These are phyloP conservation scores for Cercospora sp. DNA, from an alignment of 2,329 filamentous ascomycete species.

Conservation along the genomic window DNA sequence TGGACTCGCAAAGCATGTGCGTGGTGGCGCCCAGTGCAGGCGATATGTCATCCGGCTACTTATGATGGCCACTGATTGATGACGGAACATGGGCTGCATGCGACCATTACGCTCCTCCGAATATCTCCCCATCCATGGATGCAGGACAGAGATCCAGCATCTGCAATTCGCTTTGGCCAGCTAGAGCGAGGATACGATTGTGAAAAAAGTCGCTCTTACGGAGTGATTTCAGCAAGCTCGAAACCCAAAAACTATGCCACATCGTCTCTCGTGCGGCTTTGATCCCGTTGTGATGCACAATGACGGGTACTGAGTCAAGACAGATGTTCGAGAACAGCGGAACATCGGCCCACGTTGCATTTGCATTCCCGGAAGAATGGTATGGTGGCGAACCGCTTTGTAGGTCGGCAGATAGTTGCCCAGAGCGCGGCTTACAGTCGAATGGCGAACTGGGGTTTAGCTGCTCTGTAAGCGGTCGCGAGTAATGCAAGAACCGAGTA, in stretches of 20 bases:
- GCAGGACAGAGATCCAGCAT: constrained; percentile 1
- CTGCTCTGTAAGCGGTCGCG: constrained; percentile 18
- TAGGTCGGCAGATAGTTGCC: constrained; percentile 28
- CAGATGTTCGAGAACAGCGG: constrained; percentile 32
- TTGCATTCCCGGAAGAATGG: constrained; percentile 12
- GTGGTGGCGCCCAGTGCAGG: neutral
- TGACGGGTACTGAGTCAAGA: constrained; percentile 30
- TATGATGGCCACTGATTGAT: neutral
- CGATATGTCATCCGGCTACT: neutral
- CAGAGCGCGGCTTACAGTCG: constrained; percentile 16
- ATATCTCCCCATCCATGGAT: neutral
- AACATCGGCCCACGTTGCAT: constrained; percentile 22
- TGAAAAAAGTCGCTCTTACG: neutral
- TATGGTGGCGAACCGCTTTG: constrained; percentile 14
- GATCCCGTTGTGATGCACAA: constrained; percentile 33
- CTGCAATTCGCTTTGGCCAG: neutral
- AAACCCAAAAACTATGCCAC: constrained; percentile 23
- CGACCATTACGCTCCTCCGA: neutral
- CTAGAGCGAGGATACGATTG: neutral
- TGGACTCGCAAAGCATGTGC: neutral
- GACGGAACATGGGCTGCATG: neutral
- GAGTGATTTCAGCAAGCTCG: neutral
- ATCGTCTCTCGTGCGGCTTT: constrained; percentile 19
- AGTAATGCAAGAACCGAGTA: constrained; percentile 16
- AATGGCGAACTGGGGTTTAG: constrained; percentile 13